A percentile compares a stretch with the other conserved stretches of the same genome.
Evolutionary conservation across 768 basidiomycete genomes (phyloP).

Genomic region (Tricholoma matsutake): DNA sequence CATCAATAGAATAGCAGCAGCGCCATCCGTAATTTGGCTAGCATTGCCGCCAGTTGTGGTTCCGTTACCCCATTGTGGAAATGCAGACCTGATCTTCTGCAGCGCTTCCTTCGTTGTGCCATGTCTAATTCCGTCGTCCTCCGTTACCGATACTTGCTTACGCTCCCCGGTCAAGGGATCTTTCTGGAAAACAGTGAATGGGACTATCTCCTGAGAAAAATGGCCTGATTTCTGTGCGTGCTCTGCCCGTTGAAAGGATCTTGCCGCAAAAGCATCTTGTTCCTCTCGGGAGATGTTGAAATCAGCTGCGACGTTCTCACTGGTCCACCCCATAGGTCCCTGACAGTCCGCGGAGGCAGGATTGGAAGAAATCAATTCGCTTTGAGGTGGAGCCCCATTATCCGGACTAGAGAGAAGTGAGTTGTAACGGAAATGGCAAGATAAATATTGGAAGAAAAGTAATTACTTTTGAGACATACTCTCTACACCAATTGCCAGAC

Average conservation of each 20-base stretch:
- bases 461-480: slow-evolving; percentile 78
- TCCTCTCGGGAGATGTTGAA: slow-evolving; percentile 69
- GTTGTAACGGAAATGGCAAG: background rate
- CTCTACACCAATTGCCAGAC: slow-evolving; percentile 81
- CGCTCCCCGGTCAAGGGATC: slow-evolving; percentile 54
- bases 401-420: slow-evolving; percentile 49
- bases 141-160: slow-evolving; percentile 49
- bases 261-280: slow-evolving; percentile 73
- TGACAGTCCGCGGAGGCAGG: slow-evolving; percentile 56
- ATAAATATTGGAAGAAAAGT: background rate
- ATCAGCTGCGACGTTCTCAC: slow-evolving; percentile 79
- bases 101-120: slow-evolving; percentile 69
- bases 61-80: slow-evolving; percentile 76
- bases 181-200: slow-evolving; percentile 63
- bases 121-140: slow-evolving; percentile 77
- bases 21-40: slow-evolving; percentile 82
- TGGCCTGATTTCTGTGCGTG: slow-evolving; percentile 63
- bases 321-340: slow-evolving; percentile 87
- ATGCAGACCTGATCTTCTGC: slow-evolving; percentile 66
- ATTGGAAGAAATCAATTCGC: slow-evolving; percentile 58
- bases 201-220: slow-evolving; percentile 71
- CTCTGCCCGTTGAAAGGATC: slow-evolving; percentile 79
- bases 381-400: slow-evolving; percentile 54
- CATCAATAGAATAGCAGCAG: slow-evolving; percentile 82
- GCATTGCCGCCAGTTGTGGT: slow-evolving; percentile 86